Conservation (phyloP, 2,329 filamentous ascomycete genomes). For the Coniella lustricola region DNA sequence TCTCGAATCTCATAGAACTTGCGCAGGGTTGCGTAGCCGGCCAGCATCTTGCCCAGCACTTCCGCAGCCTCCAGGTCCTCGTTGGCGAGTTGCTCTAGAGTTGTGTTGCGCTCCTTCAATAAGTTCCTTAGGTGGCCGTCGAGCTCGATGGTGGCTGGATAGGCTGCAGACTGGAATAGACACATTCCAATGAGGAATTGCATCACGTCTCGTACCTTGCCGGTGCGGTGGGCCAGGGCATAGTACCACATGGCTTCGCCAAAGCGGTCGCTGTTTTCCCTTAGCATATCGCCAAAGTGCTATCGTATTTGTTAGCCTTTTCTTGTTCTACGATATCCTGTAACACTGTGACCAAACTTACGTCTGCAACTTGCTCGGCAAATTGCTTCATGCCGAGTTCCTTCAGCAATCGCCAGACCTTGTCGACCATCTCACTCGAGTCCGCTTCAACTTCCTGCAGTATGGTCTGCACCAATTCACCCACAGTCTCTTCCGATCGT, state of each 20-base stretch:
- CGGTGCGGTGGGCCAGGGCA: slow-evolving; percentile 69
- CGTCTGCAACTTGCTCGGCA: slow-evolving; percentile 76
- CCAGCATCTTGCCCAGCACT: slow-evolving; percentile 76
- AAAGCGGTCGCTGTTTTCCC: slow-evolving; percentile 66
- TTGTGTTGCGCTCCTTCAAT: slow-evolving; percentile 63
- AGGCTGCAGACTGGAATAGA: slow-evolving; percentile 75
- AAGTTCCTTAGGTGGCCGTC: slow-evolving; percentile 66
- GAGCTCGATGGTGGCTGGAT: slow-evolving; percentile 63
- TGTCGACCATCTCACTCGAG: slow-evolving; percentile 68
- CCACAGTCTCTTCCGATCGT: slow-evolving; percentile 66
- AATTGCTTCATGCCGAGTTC: slow-evolving; percentile 72
- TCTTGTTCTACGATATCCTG: background rate
- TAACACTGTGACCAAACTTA: slow-evolving; percentile 38
- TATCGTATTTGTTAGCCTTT: slow-evolving; percentile 34
- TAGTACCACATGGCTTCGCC: slow-evolving; percentile 88
- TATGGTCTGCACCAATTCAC: slow-evolving; percentile 60
- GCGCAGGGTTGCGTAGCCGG: slow-evolving; percentile 85
- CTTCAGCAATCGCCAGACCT: slow-evolving; percentile 70
- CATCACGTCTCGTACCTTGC: slow-evolving; percentile 77
- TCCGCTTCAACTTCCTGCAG: slow-evolving; percentile 57
- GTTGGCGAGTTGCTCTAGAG: slow-evolving; percentile 63
- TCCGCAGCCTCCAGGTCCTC: slow-evolving; percentile 76
- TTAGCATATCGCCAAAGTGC: slow-evolving; percentile 76
- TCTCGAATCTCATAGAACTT: slow-evolving; percentile 89
- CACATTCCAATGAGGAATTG: slow-evolving; percentile 84